Conservation (phyloP, 306 rosid species). For the Lagenaria siceraria region DNA sequence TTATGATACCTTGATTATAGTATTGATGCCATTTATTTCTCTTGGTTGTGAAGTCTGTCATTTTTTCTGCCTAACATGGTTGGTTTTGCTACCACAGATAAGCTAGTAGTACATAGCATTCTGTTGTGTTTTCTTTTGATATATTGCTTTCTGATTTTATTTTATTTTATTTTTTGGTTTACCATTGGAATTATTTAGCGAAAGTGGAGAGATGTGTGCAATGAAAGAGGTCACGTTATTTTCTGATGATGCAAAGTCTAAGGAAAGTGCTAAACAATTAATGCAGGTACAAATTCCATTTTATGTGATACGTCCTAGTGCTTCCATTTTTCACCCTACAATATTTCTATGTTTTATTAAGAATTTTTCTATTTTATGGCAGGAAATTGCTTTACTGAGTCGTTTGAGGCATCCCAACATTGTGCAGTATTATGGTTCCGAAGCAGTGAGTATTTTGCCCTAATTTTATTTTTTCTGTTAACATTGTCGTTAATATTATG, state of each 20-base stretch:
- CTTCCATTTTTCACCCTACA: not conserved
- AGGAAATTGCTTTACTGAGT: constrained; percentile 88
- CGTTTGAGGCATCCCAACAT: constrained; percentile 94
- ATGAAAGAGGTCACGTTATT: constrained; percentile 97
- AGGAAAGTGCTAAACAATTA: constrained; percentile 92
- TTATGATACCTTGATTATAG: not conserved
- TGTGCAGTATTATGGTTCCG: constrained; percentile 91
- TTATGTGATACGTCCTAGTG: not conserved
- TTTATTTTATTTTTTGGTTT: not conserved
- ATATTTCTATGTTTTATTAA: constrained; percentile 18
- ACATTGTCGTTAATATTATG: not conserved
- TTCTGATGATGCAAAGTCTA: constrained; percentile 94
- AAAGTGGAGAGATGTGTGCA: constrained; percentile 98
- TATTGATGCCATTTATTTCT: not conserved
- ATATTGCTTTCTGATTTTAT: constrained; percentile 4
- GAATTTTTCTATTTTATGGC: constrained; percentile 15
- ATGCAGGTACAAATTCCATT: constrained; percentile 50
- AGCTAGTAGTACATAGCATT: not conserved
- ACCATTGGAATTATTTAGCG: constrained; percentile 33
- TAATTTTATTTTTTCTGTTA: not conserved
- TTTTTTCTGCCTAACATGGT: not conserved
- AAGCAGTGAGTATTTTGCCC: constrained; percentile 48
- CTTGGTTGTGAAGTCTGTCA: not conserved
- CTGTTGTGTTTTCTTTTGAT: constrained; percentile 2
- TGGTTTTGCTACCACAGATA: not conserved